Conservation (phyloP, 352 stramenopile genomes). For the Globisporangium parvum region DNA sequence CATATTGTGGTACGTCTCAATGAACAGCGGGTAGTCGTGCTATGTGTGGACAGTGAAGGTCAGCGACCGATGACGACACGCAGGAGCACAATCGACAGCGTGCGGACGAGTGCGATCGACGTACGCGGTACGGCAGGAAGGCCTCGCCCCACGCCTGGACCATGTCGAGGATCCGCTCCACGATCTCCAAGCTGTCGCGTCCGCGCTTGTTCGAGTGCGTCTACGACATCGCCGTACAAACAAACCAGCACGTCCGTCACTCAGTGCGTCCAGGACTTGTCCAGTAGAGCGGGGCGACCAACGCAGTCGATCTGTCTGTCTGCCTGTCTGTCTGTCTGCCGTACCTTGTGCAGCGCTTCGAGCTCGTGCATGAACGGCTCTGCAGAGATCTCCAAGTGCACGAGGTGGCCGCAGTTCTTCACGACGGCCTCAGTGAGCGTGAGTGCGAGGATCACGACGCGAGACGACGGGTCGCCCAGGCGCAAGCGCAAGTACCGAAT, state of each 20-base stretch:
- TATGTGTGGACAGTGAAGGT: constrained; percentile 9
- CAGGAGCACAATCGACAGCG: constrained; percentile 1
- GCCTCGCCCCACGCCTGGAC: constrained; percentile 76
- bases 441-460: constrained; percentile 58
- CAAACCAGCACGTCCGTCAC: not conserved
- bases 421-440: constrained; percentile 67
- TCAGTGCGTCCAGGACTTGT: not conserved
- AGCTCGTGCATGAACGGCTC: constrained; percentile 72
- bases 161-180: constrained; percentile 60
- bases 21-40: constrained; percentile 71
- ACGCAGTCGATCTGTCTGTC: no score
- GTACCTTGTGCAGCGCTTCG: constrained; percentile 64
- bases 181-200: constrained; percentile 69
- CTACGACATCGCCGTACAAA: constrained; percentile 10
- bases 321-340: no score
- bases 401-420: constrained; percentile 68
- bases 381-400: constrained; percentile 61
- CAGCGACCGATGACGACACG: no score
- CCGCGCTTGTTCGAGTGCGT: constrained; percentile 58
- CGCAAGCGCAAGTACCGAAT: constrained; percentile 68
- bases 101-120: not conserved
- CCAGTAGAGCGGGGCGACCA: no score
- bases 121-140: constrained; percentile 58
- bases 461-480: constrained; percentile 51
- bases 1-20: constrained; percentile 82